These are phyloP conservation scores for Hericium coralloides DNA, from an alignment of 768 basidiomycete species.

Conservation along the genomic window DNA sequence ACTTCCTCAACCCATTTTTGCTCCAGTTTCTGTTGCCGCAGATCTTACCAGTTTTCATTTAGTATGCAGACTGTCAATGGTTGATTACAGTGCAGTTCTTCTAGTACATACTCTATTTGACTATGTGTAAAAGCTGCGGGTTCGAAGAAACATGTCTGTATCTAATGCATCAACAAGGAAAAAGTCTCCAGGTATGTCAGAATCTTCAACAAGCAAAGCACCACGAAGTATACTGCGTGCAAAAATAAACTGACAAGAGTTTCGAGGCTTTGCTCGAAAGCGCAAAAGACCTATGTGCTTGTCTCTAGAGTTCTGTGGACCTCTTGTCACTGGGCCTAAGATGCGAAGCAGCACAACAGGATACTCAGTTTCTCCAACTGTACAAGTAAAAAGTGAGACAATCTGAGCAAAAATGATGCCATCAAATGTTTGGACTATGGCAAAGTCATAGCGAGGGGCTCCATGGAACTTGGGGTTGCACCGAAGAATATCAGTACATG, in stretches of 20 bases:
- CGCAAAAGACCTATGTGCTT: constrained; percentile 19
- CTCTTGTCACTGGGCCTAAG: constrained; percentile 7
- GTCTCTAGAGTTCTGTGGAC: neutral
- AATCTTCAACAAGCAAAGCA: constrained; percentile 19
- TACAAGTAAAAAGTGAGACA: constrained; percentile 16
- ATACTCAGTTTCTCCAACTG: constrained; percentile 7
- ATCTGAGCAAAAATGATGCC: constrained; percentile 17
- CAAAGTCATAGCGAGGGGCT: constrained; percentile 13
- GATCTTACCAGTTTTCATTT: too few relatives aligned
- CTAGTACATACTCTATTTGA: too few relatives aligned
- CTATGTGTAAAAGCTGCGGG: too few relatives aligned
- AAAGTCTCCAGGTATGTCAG: constrained; percentile 11
- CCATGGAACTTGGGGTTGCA: constrained; percentile 14
- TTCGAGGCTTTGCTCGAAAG: constrained; percentile 9
- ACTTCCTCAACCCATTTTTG: constrained; percentile 49
- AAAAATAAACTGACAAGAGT: constrained; percentile 17
- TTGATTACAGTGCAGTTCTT: too few relatives aligned
- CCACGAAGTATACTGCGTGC: constrained; percentile 23
- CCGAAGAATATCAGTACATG: constrained; percentile 6
- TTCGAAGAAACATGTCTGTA: too few relatives aligned
- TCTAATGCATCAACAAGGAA: constrained; percentile 23
- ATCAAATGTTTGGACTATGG: constrained; percentile 17
- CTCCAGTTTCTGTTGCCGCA: constrained; percentile 62
- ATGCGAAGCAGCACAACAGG: constrained; percentile 18
- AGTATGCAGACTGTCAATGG: too few relatives aligned